phyloP scores from a whole-genome alignment of 2,329 filamentous ascomycete genomes.

The Bipolaris gigantea region DNA sequence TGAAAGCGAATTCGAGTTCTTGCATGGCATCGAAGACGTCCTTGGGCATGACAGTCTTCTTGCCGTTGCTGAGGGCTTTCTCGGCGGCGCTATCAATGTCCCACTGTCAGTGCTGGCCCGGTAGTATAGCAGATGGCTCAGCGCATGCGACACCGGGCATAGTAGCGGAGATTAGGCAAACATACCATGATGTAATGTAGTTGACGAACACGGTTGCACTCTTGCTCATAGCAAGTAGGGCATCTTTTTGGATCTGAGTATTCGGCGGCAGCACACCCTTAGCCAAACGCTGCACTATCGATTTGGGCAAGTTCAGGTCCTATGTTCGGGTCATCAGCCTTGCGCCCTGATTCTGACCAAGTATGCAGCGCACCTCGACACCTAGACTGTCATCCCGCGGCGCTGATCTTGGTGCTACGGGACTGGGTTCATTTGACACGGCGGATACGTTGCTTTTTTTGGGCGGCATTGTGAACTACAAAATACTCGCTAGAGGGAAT shows the following conservation, averaged over 20 bases:
- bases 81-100: slow-evolving; percentile 67
- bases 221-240: slow-evolving; percentile 76
- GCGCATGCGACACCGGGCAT: background rate
- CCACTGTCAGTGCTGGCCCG: slow-evolving; percentile 1
- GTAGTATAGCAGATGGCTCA: background rate
- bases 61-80: slow-evolving; percentile 64
- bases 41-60: slow-evolving; percentile 75
- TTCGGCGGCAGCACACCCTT: slow-evolving; percentile 80
- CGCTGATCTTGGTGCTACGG: slow-evolving; percentile 24
- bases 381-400: slow-evolving; percentile 47
- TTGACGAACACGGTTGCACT: slow-evolving; percentile 83
- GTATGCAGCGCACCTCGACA: slow-evolving; percentile 46
- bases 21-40: slow-evolving; percentile 78
- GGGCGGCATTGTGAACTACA: slow-evolving; percentile 47
- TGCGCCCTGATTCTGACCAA: background rate
- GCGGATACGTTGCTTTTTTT: slow-evolving; percentile 52
- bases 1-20: slow-evolving; percentile 74
- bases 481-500: background rate
- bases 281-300: slow-evolving; percentile 76
- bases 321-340: slow-evolving; percentile 9
- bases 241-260: slow-evolving; percentile 82
- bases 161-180: background rate
- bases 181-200: slow-evolving; percentile 74
- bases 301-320: slow-evolving; percentile 76
- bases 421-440: slow-evolving; percentile 43